Percentiles rank a stretch among this genome's conserved stretches.
Evolutionary conservation across 495 filamentous ascomycete genomes (phyloP).

Genomic region (Recurvomyces mirabilis): DNA sequence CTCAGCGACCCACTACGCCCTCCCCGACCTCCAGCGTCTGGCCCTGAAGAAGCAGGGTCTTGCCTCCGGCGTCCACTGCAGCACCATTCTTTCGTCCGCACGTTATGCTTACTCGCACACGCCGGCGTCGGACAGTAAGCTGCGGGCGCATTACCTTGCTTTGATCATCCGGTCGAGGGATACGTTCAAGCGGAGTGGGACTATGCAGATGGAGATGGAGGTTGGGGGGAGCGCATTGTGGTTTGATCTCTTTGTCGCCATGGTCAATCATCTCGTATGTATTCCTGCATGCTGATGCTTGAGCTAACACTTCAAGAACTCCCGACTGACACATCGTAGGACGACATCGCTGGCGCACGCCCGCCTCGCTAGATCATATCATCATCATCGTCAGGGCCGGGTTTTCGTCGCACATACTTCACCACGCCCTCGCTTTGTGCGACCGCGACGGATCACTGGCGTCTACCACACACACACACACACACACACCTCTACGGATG

Average conservation of each 20-base stretch:
- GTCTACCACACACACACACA: too few relatives aligned
- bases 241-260: slow-evolving; percentile 86
- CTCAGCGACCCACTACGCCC: slow-evolving; percentile 66
- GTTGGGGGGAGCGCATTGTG: slow-evolving; percentile 65
- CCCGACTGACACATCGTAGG: slow-evolving; percentile 4
- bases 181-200: slow-evolving; percentile 87
- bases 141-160: slow-evolving; percentile 83
- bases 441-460: too few relatives aligned
- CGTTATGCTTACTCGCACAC: slow-evolving; percentile 83
- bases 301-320: neutral
- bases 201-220: slow-evolving; percentile 95
- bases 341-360: slow-evolving; percentile 16
- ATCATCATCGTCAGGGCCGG: neutral
- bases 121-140: slow-evolving; percentile 74
- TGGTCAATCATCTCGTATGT: slow-evolving; percentile 72
- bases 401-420: too few relatives aligned
- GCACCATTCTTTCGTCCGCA: slow-evolving; percentile 71
- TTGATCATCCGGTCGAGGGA: slow-evolving; percentile 74
- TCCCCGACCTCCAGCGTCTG: slow-evolving; percentile 72
- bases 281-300: neutral
- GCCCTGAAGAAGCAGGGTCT: slow-evolving; percentile 75
- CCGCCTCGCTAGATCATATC: slow-evolving; percentile 7
- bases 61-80: slow-evolving; percentile 67
- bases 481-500: too few relatives aligned
- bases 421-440: too few relatives aligned